A percentile compares a stretch with the other conserved stretches of the same genome.
phyloP scores from a whole-genome alignment of 116 monocot genomes.

The Papilionanthe hybrid region DNA sequence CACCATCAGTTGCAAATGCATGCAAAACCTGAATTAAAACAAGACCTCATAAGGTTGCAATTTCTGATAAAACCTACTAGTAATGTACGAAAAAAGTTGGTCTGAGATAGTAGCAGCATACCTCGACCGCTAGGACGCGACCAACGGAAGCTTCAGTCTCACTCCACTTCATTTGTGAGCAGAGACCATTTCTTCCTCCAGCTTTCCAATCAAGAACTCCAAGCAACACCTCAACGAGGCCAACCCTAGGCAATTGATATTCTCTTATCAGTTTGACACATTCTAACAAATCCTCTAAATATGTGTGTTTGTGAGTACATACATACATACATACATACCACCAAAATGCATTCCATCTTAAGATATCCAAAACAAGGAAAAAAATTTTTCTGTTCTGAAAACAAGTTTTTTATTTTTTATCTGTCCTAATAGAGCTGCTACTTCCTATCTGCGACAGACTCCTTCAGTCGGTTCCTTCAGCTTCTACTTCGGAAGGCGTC shows the following conservation, averaged over 20 bases:
- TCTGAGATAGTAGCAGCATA: conserved; percentile 14
- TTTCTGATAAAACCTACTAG: background rate
- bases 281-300: background rate
- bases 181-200: conserved; percentile 89
- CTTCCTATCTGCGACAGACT: no score
- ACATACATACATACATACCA: no score
- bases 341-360: background rate
- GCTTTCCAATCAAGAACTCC: conserved; percentile 96
- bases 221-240: conserved; percentile 87
- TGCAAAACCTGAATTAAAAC: conserved; percentile 63
- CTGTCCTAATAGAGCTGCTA: no score
- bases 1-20: conserved; percentile 95
- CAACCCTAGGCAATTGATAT: conserved; percentile 53
- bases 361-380: background rate
- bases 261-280: conserved; percentile 1
- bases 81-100: background rate
- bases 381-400: no score
- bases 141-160: conserved; percentile 98
- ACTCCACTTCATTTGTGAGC: conserved; percentile 95
- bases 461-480: no score
- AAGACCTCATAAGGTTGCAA: background rate
- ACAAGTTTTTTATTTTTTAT: no score
- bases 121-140: conserved; percentile 98
- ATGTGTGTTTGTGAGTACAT: no score
- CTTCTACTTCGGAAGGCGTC: no score